phyloP scores from a whole-genome alignment of 768 basidiomycete genomes.

The Macrolepiota dolichaula region DNA sequence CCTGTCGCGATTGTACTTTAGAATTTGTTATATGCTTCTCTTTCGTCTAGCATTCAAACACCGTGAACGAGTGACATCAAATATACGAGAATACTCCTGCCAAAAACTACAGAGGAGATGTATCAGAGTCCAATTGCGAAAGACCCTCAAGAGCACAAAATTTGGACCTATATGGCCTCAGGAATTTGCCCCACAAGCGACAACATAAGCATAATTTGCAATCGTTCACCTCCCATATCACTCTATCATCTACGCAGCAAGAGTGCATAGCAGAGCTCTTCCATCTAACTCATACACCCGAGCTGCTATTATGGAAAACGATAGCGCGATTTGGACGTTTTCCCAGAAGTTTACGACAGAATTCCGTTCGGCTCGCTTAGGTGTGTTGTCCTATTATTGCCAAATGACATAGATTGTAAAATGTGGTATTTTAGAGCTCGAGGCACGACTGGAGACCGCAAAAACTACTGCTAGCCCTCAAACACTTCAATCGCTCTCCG shows the following conservation, averaged over 20 bases:
- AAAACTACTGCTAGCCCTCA: conserved; percentile 31
- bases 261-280: not conserved
- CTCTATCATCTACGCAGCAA: not conserved
- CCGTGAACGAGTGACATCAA: too few species aligned
- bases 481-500: conserved; percentile 39
- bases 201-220: not conserved
- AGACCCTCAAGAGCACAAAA: too few species aligned
- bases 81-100: too few species aligned
- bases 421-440: conserved; percentile 38
- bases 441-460: conserved; percentile 39
- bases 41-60: not conserved
- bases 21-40: not conserved
- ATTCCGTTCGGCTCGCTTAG: conserved; percentile 48
- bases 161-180: too few species aligned
- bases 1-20: conserved; percentile 2
- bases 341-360: conserved; percentile 46
- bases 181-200: too few species aligned
- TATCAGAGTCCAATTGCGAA: too few species aligned
- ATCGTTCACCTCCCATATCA: not conserved
- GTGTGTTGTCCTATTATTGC: conserved; percentile 33
- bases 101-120: too few species aligned
- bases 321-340: conserved; percentile 38
- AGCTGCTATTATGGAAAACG: conserved; percentile 17
- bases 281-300: not conserved
- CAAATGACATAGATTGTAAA: conserved; percentile 4